These are phyloP conservation scores for Lathyrus aphaca DNA, from an alignment of 306 rosid genomes.

Conservation along the genomic window DNA sequence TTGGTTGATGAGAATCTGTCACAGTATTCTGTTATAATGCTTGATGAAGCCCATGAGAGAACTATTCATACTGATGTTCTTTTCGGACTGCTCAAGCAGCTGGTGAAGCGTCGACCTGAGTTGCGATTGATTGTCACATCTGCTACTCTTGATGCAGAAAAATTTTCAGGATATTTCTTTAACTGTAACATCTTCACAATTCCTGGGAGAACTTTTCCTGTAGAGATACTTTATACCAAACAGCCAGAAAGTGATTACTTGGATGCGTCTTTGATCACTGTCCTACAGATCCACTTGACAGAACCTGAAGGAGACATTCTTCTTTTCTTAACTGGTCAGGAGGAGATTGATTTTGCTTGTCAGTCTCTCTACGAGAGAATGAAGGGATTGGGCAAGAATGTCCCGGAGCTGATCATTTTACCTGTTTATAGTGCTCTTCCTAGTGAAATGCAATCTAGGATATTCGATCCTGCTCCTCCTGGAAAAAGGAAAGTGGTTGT, in stretches of 20 bases:
- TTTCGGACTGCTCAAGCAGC: constrained; percentile 81
- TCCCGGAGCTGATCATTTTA: constrained; percentile 77
- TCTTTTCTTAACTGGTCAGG: constrained; percentile 93
- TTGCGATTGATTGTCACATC: constrained; percentile 82
- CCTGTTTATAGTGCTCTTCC: constrained; percentile 91
- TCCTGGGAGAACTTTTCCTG: constrained; percentile 92
- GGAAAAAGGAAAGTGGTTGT: constrained; percentile 91
- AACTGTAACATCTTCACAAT: constrained; percentile 74
- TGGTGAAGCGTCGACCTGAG: constrained; percentile 75
- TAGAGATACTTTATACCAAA: constrained; percentile 75
- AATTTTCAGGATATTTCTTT: constrained; percentile 84
- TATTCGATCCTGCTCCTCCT: constrained; percentile 86
- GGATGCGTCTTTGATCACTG: constrained; percentile 78
- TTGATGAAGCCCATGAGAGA: constrained; percentile 94
- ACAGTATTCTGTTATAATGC: constrained; percentile 84
- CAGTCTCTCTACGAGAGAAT: constrained; percentile 84
- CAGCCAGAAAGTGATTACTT: constrained; percentile 86
- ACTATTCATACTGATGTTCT: constrained; percentile 84
- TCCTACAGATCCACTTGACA: constrained; percentile 79
- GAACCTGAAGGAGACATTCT: constrained; percentile 94
- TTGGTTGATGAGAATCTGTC: constrained; percentile 75
- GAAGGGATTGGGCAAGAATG: constrained; percentile 74
- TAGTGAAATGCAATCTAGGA: constrained; percentile 84
- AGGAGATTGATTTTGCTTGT: constrained; percentile 90
- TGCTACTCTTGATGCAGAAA: constrained; percentile 90